Evolutionary conservation across 495 filamentous ascomycete genomes (phyloP).

Genomic region (Penicillium canescens): DNA sequence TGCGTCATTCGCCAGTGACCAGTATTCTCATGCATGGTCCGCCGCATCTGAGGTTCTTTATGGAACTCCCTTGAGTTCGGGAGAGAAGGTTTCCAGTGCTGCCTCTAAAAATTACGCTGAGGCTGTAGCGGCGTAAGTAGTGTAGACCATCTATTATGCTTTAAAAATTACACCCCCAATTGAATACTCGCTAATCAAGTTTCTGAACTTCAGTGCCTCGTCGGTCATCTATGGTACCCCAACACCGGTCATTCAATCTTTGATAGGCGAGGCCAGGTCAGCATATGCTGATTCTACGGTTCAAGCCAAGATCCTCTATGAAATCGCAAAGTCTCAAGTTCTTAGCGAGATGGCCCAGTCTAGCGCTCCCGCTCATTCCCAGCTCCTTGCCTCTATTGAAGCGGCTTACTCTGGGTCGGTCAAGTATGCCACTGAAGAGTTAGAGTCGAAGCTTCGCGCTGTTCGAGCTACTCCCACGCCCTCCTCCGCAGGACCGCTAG

Average conservation of each 20-base stretch:
- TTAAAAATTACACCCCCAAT: neutral
- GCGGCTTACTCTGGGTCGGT: slow-evolving; percentile 67
- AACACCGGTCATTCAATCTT: slow-evolving; percentile 42
- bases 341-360: slow-evolving; percentile 67
- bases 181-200: slow-evolving; percentile 4
- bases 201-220: slow-evolving; percentile 46
- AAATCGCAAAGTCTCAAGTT: slow-evolving; percentile 63
- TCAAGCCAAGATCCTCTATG: slow-evolving; percentile 63
- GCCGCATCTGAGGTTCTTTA: slow-evolving; percentile 61
- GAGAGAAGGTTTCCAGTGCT: slow-evolving; percentile 49
- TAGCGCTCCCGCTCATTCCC: slow-evolving; percentile 59
- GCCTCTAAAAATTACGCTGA: slow-evolving; percentile 58
- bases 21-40: slow-evolving; percentile 55
- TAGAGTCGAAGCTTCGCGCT: slow-evolving; percentile 34
- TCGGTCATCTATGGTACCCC: slow-evolving; percentile 54
- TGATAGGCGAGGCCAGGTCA: slow-evolving; percentile 35
- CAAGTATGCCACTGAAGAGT: slow-evolving; percentile 57
- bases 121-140: slow-evolving; percentile 61
- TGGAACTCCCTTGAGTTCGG: slow-evolving; percentile 52
- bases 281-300: slow-evolving; percentile 62
- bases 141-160: neutral
- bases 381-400: slow-evolving; percentile 67
- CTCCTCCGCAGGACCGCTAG: slow-evolving; percentile 47
- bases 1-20: slow-evolving; percentile 52
- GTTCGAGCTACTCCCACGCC: slow-evolving; percentile 34